A percentile compares a stretch with the other conserved stretches of the same genome.
Conservation (phyloP, 371 early-diverging fungal genomes). For the Rhizopus arrhizus region DNA sequence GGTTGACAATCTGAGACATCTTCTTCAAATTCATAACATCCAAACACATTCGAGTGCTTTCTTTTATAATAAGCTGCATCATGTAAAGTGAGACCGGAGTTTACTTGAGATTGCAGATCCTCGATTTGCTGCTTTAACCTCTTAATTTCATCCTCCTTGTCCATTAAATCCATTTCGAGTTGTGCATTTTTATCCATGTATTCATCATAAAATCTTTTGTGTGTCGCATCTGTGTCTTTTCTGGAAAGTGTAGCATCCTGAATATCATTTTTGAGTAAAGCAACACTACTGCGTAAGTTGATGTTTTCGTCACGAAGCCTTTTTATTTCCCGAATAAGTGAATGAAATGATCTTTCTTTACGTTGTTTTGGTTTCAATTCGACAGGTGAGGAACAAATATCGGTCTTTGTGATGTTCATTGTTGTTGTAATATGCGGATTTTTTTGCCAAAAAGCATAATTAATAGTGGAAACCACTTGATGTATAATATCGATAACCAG, state of each 20-base stretch:
- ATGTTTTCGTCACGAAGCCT: slow-evolving; percentile 47
- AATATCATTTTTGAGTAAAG: slow-evolving; percentile 42
- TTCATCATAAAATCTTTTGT: slow-evolving; percentile 39
- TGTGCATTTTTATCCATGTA: slow-evolving; percentile 28
- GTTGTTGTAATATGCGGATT: neutral
- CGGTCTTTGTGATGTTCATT: neutral
- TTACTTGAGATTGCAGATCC: slow-evolving; percentile 18
- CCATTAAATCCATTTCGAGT: slow-evolving; percentile 36
- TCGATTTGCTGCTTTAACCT: slow-evolving; percentile 32
- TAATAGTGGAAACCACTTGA: neutral
- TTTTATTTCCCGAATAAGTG: slow-evolving; percentile 44
- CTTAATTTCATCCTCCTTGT: slow-evolving; percentile 36
- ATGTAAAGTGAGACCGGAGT: slow-evolving; percentile 3
- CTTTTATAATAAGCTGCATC: slow-evolving; percentile 22
- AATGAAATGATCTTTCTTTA: slow-evolving; percentile 29
- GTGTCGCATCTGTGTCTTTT: slow-evolving; percentile 39
- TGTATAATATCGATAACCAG: neutral
- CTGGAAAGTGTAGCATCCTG: slow-evolving; percentile 40
- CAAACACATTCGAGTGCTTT: slow-evolving; percentile 7
- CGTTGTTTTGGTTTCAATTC: slow-evolving; percentile 7
- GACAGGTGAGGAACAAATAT: neutral
- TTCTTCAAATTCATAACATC: slow-evolving; percentile 22
- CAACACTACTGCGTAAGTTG: slow-evolving; percentile 32
- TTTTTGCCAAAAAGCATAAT: neutral
- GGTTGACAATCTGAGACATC: slow-evolving; percentile 15